Conservation (phyloP, 148 eudicot genomes). For the Dianthus caryophyllus region DNA sequence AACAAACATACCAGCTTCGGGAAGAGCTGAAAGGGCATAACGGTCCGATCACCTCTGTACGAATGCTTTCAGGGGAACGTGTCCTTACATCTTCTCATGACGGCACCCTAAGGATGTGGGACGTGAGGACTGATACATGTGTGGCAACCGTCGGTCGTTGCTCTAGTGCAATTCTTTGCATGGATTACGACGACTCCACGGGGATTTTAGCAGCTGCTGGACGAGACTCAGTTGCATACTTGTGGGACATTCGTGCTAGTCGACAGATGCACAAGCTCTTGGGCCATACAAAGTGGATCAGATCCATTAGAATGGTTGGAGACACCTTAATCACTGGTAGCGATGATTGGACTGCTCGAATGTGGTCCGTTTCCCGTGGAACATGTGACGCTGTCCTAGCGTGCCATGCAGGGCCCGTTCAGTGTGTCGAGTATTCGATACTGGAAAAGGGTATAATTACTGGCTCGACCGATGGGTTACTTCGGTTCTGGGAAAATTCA, state of each 20-base stretch:
- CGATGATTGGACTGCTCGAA: conserved; percentile 97
- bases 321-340: conserved; percentile 84
- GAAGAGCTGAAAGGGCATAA: conserved; percentile 95
- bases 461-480: conserved; percentile 83
- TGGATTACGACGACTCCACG: conserved; percentile 87
- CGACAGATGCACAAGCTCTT: conserved; percentile 83
- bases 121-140: conserved; percentile 88
- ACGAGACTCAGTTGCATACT: conserved; percentile 68
- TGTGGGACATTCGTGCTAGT: conserved; percentile 98
- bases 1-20: conserved; percentile 79
- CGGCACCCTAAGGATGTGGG: conserved; percentile 98
- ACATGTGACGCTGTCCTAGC: conserved; percentile 90
- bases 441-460: conserved; percentile 84
- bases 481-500: conserved; percentile 89
- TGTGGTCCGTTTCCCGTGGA: conserved; percentile 96
- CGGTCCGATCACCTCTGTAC: conserved; percentile 68
- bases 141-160: conserved; percentile 95
- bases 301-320: conserved; percentile 91
- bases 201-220: conserved; percentile 90
- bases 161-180: conserved; percentile 81
- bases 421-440: conserved; percentile 70
- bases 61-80: conserved; percentile 95
- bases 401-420: conserved; percentile 86
- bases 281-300: conserved; percentile 90
- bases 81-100: conserved; percentile 89